Conservation (phyloP, 202 grass and related monocot species). For the Brachypodium distachyon region DNA sequence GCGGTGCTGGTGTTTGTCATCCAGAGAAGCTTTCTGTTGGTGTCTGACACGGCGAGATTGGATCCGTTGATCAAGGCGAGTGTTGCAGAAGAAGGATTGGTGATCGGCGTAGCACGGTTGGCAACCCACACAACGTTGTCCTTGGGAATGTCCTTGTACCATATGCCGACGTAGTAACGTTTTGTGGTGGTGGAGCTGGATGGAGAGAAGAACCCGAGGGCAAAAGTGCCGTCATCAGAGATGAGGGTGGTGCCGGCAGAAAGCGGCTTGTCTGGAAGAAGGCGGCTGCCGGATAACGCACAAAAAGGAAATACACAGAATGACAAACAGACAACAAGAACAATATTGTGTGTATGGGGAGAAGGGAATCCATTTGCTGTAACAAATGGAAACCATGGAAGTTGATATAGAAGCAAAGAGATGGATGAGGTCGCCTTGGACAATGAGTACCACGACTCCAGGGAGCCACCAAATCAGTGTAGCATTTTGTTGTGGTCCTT, state of each 20-base stretch:
- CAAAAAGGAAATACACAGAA: neutral
- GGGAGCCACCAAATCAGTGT: neutral
- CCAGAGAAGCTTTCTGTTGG: neutral
- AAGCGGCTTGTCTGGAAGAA: slow-evolving; percentile 3
- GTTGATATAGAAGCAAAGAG: neutral
- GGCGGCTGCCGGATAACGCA: neutral
- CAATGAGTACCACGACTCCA: neutral
- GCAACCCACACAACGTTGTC: slow-evolving; percentile 40
- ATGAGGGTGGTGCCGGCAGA: neutral
- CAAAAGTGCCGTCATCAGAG: neutral
- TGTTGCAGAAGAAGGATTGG: slow-evolving; percentile 4
- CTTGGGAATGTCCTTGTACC: slow-evolving; percentile 31
- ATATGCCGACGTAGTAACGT: slow-evolving; percentile 33
- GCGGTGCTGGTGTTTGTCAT: slow-evolving; percentile 1
- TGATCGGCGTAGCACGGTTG: slow-evolving; percentile 29
- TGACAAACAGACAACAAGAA: neutral
- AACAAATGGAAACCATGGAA: neutral
- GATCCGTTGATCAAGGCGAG: neutral
- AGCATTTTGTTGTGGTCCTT: neutral
- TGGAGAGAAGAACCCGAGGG: slow-evolving; percentile 29
- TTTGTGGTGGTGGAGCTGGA: neutral
- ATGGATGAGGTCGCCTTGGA: neutral
- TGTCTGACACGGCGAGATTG: slow-evolving; percentile 20
- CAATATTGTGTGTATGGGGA: neutral
- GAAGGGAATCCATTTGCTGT: neutral